These are phyloP conservation scores for Podospora conica DNA, from an alignment of 495 filamentous ascomycete species.

Conservation along the genomic window DNA sequence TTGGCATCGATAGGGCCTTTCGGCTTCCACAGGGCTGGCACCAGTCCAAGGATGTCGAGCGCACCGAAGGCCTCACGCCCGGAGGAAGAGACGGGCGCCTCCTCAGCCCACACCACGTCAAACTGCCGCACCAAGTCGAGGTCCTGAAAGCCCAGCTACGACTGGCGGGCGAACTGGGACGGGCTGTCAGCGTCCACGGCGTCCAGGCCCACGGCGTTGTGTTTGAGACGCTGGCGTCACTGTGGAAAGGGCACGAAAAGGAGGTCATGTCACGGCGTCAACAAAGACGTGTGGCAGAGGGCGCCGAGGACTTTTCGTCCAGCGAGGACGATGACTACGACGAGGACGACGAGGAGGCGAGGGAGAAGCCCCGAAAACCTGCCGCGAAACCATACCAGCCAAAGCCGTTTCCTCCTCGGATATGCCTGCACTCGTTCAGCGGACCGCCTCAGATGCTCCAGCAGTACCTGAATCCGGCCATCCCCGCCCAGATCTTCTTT, in stretches of 20 bases:
- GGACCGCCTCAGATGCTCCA: slow-evolving; percentile 68
- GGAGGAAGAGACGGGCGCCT: slow-evolving; percentile 74
- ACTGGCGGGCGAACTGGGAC: slow-evolving; percentile 73
- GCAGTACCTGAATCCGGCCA: slow-evolving; percentile 68
- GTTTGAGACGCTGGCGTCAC: slow-evolving; percentile 63
- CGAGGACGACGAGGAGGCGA: slow-evolving; percentile 13
- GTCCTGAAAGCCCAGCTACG: slow-evolving; percentile 77
- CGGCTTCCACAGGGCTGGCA: slow-evolving; percentile 65
- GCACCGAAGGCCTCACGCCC: slow-evolving; percentile 55
- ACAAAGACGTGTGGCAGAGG: slow-evolving; percentile 36
- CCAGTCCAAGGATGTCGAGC: slow-evolving; percentile 14
- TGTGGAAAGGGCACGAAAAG: slow-evolving; percentile 82
- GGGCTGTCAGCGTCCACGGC: slow-evolving; percentile 82
- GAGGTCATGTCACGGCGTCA: slow-evolving; percentile 59
- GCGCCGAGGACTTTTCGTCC: slow-evolving; percentile 44
- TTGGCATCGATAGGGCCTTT: slow-evolving; percentile 83
- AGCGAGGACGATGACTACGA: slow-evolving; percentile 37
- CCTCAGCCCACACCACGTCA: slow-evolving; percentile 69
- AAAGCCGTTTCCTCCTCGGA: slow-evolving; percentile 73
- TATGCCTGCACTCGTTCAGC: slow-evolving; percentile 92
- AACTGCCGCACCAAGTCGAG: slow-evolving; percentile 68
- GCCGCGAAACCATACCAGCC: slow-evolving; percentile 17
- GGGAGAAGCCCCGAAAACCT: slow-evolving; percentile 7
- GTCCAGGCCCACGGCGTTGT: slow-evolving; percentile 84
- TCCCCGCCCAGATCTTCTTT: slow-evolving; percentile 76